Evolutionary conservation across 305 asterid species (phyloP), one percentile per base, ranked within the genome.

Genomic region (Ruellia speciosa): DNA sequence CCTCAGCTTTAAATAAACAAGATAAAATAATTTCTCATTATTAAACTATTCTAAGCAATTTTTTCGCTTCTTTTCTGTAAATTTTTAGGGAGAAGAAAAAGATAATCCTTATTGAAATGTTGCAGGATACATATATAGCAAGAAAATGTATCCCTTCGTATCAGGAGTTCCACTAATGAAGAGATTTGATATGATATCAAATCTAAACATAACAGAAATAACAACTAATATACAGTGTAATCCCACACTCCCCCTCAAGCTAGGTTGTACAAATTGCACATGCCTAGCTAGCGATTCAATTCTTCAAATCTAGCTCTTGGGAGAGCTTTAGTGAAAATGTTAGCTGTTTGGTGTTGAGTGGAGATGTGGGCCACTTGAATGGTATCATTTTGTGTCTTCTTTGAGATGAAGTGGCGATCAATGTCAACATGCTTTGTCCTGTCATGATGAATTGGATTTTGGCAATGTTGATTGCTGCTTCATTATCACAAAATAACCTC

Each of bases 221-320:
- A n/a, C n/a, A n/a, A n/a, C n/a, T n/a, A n/a, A n/a, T n/a, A n/a
- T n/a, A n/a, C n/a, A n/a, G n/a, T n/a, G n/a, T n/a, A n/a, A n/a
- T 45, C 14, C 49, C 49, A 45, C 49, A 45, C 49, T 45, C 8
- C 49, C 49, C 49, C 49, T 45, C 49, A 45, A 45, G 49, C 49
- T 45, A 16, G 49, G 49, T 45, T 45, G 49, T 45, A 45, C 14
- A 45, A 11, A 8, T 8, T 45, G 8, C 14, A 45, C 49, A 45
- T 11, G 12, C 49, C 49, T 45, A 45, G 8, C 49, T 45, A 11
- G 49, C 14, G 14, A 45, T 16, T 45, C 5, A 45, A 45, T 45
- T 45, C 49, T 45, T 45, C 49, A 45, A 45, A 45, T 14, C 49
- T 45, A 11, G 49, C 12, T 16, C 49, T 45, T 45, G 3, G 49